Evolutionary conservation across 2,329 filamentous ascomycete genomes (phyloP).

Genomic region (Xylariaceae sp.): DNA sequence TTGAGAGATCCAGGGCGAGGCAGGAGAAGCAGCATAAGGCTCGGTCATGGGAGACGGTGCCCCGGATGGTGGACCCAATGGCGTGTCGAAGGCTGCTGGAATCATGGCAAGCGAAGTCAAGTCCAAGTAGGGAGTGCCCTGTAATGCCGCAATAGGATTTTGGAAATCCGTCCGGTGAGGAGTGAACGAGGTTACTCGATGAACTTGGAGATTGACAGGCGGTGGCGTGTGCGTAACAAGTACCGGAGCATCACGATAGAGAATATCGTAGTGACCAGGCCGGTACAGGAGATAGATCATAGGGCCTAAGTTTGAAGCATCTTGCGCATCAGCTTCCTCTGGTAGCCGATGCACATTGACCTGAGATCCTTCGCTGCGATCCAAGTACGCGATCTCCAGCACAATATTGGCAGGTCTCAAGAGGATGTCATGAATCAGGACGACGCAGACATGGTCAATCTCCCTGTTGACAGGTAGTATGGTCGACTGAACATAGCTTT

Average conservation of each 20-base stretch:
- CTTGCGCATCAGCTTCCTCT: conserved; percentile 48
- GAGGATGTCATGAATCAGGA: conserved; percentile 72
- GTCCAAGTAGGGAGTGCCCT: conserved; percentile 39
- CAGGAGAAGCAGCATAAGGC: conserved; percentile 34
- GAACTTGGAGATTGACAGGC: conserved; percentile 46
- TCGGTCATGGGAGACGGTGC: conserved; percentile 34
- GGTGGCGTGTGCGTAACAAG: conserved; percentile 29
- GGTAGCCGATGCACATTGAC: conserved; percentile 71
- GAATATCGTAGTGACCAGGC: conserved; percentile 88
- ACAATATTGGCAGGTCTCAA: conserved; percentile 76
- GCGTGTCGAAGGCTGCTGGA: conserved; percentile 31
- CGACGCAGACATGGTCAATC: conserved; percentile 87
- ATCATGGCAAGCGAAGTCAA: conserved; percentile 46
- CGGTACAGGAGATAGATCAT: conserved; percentile 61
- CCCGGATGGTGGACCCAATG: conserved; percentile 33
- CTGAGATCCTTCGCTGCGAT: conserved; percentile 74
- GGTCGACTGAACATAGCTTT: conserved; percentile 61
- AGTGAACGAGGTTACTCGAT: conserved; percentile 48
- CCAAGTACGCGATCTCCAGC: conserved; percentile 87
- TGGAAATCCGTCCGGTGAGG: conserved; percentile 42
- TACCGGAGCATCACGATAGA: conserved; percentile 58
- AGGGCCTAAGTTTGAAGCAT: conserved; percentile 43
- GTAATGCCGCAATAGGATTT: conserved; percentile 38
- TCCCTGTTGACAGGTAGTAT: conserved; percentile 77
- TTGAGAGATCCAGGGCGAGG: conserved; percentile 38